These are phyloP conservation scores for Physcomitrellopsis africana DNA, from an alignment of 225 moss, liverwort and hornwort genomes.

Conservation along the genomic window DNA sequence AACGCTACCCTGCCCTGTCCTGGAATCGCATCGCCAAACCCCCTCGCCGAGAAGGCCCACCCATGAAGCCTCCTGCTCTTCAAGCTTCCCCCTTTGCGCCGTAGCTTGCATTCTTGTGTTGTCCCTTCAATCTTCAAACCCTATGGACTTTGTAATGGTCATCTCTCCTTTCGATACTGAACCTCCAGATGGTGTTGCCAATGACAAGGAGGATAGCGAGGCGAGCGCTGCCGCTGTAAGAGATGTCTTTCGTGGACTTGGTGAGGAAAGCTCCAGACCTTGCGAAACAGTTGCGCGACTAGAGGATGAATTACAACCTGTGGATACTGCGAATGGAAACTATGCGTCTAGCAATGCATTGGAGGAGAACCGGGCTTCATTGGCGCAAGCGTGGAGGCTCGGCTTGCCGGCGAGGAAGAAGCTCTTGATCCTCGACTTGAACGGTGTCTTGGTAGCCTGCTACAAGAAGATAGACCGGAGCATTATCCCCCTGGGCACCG, in stretches of 20 bases:
- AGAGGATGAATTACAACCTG: neutral
- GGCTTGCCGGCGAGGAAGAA: conserved; percentile 32
- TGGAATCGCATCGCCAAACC: too few species aligned
- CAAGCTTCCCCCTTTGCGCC: too few species aligned
- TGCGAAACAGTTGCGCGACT: neutral
- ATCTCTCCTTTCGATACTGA: too few species aligned
- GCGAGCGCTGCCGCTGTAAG: neutral
- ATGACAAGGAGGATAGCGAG: neutral
- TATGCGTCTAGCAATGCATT: conserved; percentile 17
- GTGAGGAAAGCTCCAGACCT: conserved; percentile 20
- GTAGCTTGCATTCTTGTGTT: too few species aligned
- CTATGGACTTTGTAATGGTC: too few species aligned
- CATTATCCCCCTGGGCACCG: conserved; percentile 19
- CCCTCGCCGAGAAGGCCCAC: too few species aligned
- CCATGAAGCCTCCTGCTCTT: too few species aligned
- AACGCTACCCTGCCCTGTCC: too few species aligned
- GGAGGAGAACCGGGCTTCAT: conserved; percentile 26
- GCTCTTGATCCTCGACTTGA: conserved; percentile 58
- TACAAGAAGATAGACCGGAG: conserved; percentile 30
- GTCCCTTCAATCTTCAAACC: too few species aligned
- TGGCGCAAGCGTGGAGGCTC: conserved; percentile 37
- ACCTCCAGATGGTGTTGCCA: too few species aligned
- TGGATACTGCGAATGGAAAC: conserved; percentile 13
- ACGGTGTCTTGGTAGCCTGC: conserved; percentile 53
- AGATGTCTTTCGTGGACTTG: conserved; percentile 1